Base-by-base conservation (phyloP, 2,329 filamentous ascomycete genomes). In the Dothistroma septosporum region DNA sequence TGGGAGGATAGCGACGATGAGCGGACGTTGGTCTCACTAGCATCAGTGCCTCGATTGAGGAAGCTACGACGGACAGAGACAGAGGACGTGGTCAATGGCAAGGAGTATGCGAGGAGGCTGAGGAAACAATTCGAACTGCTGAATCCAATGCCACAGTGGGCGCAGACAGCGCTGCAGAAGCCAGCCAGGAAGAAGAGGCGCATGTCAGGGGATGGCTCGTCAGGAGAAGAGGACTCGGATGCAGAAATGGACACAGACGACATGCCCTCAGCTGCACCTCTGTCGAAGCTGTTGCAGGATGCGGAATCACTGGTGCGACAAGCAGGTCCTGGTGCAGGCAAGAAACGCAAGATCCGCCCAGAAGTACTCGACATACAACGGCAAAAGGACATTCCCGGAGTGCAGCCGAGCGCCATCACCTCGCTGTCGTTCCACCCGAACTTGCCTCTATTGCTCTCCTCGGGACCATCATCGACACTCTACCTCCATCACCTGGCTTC, bases 1-100 rank as follows among this genome's bases (percentile, higher is more conserved):
- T 99, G 94, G 94, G 87, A 92, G 68, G 94, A 99, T 74, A 97
- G 92, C 75, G 94, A 99, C 70, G 94, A 99, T 72, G 94, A 97
- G 72, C 85, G 90, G 57, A 79, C 97, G 64, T 85, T 86, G 7
- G 83, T 99, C 53, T 97, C 93, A 14, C 82, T 99, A 44, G 89
- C 91, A 3, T 84, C 85, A 28, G 86, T 88, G 49, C 84, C 86
- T 53, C 84, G 90, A 65, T 75, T 97, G 72, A 85, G 92, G 66
- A 97, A 97, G 76, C 80, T 99, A 64, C 85, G 94, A 63, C 80
- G 87, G 55, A 87, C 86, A 1, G 91, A 93, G 71, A 85, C 84
- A 1, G 94, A 99, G 70, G 94, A 99, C 74, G 74, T 96, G 11
- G 85, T 99, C 64, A 91, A 80, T 67, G 94, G 94, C 53, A 87